Evolutionary conservation across 257 asterid species (phyloP).

Genomic region (Fraxinus anomala): DNA sequence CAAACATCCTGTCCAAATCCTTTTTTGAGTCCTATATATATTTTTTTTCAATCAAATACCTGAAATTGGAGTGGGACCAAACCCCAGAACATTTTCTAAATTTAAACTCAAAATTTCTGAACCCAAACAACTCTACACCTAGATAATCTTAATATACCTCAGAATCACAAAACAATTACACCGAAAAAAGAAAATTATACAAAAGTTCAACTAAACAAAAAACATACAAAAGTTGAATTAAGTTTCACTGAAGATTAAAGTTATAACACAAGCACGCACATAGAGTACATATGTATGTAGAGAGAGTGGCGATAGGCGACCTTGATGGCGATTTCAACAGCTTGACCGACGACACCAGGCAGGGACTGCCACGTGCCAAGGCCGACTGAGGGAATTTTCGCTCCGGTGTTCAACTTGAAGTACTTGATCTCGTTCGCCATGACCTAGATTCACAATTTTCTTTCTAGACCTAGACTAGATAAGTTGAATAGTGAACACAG

Average conservation of each 20-base stretch:
- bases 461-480: no score
- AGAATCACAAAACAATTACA: not conserved
- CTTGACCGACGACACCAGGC: slow-evolving; percentile 53
- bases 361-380: slow-evolving; percentile 70
- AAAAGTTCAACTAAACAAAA: no score
- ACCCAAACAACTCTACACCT: not conserved
- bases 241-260: not conserved
- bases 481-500: no score
- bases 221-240: not conserved
- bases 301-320: slow-evolving; percentile 25
- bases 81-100: not conserved
- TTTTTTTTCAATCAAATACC: not conserved
- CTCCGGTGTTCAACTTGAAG: slow-evolving; percentile 57
- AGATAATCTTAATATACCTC: not conserved
- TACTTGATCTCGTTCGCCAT: slow-evolving; percentile 44
- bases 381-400: slow-evolving; percentile 61
- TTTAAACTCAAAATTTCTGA: not conserved
- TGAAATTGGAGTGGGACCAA: not conserved
- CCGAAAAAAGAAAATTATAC: not conserved
- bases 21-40: no score
- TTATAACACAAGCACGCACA: not conserved
- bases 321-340: slow-evolving; percentile 55
- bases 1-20: not conserved
- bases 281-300: no score
- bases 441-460: not conserved